Base-by-base conservation (phyloP, 306 rosid species). In the Luffa acutangula region DNA sequence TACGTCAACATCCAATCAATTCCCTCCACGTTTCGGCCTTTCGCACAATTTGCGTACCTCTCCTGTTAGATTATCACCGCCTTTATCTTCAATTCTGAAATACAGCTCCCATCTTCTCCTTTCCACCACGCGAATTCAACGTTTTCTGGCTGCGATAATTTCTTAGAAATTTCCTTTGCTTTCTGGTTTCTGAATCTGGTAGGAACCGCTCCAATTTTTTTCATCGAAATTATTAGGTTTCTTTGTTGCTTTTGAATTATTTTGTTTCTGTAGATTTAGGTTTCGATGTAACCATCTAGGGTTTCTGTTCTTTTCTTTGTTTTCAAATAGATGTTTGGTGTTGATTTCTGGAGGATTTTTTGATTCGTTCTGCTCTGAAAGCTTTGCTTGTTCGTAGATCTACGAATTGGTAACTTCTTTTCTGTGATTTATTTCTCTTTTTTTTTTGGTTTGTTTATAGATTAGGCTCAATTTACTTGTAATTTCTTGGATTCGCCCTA, bases 111-210 rank as follows among this genome's bases (percentile, higher is more conserved):
- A 34, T 42, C 52, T 13, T 7, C 5, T 37, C 3, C 0, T 15
- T 39, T 41, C 62, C 33, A 15, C 46, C 78, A 51, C 48, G 8
- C 63, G 21, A 36, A 7, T 75, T 15, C 64, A 52, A 52, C 78
- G 49, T 75, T 53, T 34, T 9, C 78, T 51, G 64, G 48, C 78
- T 75, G 63, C 49, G 64, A 75, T 53, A 52, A 18, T 75, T 53
- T 75, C 64, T 51, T 17, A 0, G 78, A 75, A 75, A 75, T 75
- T 75, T 75, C 78, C 49, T 49, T 49, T 36, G 33, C 49, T 18
- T 9, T 52, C 58, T 33, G 48, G 48, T 75, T 75, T 17, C 64
- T 75, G 78, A 53, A 53, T 75, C 78, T 75, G 78, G 78, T 75
- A 75, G 49, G 64, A 52, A 9, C 39, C 9, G n/a, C 45, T 51